Conservation (phyloP, 495 filamentous ascomycete species). For the Friedmanniomyces simplex region DNA sequence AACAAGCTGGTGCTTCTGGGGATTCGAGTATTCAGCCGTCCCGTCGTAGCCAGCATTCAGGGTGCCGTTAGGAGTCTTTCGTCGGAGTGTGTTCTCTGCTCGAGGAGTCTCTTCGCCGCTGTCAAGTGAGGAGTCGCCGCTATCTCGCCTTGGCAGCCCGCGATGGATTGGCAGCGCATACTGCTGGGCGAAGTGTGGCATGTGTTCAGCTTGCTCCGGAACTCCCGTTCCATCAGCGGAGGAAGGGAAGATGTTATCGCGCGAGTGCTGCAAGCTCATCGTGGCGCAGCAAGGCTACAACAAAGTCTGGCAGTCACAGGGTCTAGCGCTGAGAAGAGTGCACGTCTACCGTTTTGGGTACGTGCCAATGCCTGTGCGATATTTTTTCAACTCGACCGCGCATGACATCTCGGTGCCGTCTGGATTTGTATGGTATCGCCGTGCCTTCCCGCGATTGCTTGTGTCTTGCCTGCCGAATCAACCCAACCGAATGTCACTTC, state of each 20-base stretch:
- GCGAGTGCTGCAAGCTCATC: slow-evolving; percentile 13
- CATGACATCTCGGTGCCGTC: slow-evolving; percentile 16
- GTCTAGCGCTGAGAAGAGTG: slow-evolving; percentile 9
- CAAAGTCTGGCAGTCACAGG: slow-evolving; percentile 1
- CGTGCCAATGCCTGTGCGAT: slow-evolving; percentile 32
- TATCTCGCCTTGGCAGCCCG: background rate
- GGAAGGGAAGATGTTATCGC: background rate
- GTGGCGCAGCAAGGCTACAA: slow-evolving; percentile 6
- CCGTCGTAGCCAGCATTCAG: slow-evolving; percentile 92
- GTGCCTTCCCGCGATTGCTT: background rate
- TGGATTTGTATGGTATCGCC: background rate
- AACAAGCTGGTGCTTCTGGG: slow-evolving; percentile 87
- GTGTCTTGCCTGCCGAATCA: background rate
- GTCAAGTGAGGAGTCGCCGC: slow-evolving; percentile 3
- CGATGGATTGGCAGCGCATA: slow-evolving; percentile 33
- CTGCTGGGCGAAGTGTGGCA: slow-evolving; percentile 27
- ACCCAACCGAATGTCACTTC: background rate
- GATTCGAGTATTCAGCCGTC: slow-evolving; percentile 62
- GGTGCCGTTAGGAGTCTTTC: slow-evolving; percentile 91
- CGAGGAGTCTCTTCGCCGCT: slow-evolving; percentile 27
- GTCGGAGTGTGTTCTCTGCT: slow-evolving; percentile 69
- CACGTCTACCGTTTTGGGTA: slow-evolving; percentile 16
- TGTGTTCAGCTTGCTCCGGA: background rate
- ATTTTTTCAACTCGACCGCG: slow-evolving; percentile 19
- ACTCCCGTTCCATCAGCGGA: background rate